A percentile compares a stretch with the other conserved stretches of the same genome.
phyloP scores from a whole-genome alignment of 2,329 filamentous ascomycete species.

The Claviceps arundinis region DNA sequence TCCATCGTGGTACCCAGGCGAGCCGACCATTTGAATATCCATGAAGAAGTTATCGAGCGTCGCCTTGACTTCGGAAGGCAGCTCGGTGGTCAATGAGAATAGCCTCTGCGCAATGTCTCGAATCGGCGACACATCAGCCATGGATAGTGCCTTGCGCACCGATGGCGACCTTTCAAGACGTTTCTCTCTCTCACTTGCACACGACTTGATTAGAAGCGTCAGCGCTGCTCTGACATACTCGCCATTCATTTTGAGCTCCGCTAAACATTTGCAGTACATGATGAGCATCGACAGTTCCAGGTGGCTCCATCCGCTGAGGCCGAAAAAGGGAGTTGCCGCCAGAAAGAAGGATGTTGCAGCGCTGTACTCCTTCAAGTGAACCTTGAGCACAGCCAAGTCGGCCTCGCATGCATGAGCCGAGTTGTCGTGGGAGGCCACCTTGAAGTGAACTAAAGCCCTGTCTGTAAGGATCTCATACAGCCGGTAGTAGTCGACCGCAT shows the following conservation, averaged over 20 bases:
- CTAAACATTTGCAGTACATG: constrained; percentile 74
- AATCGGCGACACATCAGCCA: constrained; percentile 25
- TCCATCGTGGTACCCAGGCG: constrained; percentile 54
- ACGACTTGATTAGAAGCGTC: constrained; percentile 58
- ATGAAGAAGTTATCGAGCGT: constrained; percentile 64
- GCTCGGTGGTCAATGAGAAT: constrained; percentile 28
- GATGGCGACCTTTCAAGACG: constrained; percentile 22
- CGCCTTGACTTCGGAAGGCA: constrained; percentile 48
- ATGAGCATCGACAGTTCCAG: constrained; percentile 74
- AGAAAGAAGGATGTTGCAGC: constrained; percentile 68
- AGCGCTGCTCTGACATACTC: constrained; percentile 69
- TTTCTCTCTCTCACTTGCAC: constrained; percentile 37
- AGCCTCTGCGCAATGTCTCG: constrained; percentile 35
- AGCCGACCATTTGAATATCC: constrained; percentile 51
- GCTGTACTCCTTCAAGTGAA: constrained; percentile 57
- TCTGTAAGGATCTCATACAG: constrained; percentile 70
- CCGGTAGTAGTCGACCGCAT: constrained; percentile 49
- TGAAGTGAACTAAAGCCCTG: constrained; percentile 69
- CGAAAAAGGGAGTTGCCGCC: constrained; percentile 66
- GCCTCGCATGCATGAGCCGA: constrained; percentile 66
- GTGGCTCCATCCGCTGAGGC: constrained; percentile 61
- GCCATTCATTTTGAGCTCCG: constrained; percentile 59
- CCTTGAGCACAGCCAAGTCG: constrained; percentile 78
- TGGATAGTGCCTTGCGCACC: constrained; percentile 4
- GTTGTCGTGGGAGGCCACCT: constrained; percentile 63